Conservation (phyloP, 257 asterid genomes). For the Solanum sitiens region DNA sequence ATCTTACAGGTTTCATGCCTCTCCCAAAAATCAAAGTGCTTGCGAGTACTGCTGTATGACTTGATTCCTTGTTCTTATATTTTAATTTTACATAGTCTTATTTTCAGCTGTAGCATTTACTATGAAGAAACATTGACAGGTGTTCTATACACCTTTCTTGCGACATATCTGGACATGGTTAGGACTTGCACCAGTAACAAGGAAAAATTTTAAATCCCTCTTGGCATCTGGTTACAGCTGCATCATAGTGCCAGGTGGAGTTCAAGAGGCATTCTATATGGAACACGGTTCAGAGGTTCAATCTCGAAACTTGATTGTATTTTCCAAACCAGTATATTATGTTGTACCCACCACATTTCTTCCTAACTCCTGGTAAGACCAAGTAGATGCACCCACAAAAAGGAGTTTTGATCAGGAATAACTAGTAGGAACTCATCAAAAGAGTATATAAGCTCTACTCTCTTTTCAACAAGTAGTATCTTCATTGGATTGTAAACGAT, state of each 20-base stretch:
- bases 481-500: neutral
- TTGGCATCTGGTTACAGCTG: conserved; percentile 80
- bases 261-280: conserved; percentile 74
- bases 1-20: conserved; percentile 80
- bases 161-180: conserved; percentile 97
- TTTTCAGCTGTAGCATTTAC: neutral
- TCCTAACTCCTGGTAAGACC: neutral
- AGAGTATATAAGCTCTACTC: neutral
- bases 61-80: neutral
- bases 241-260: conserved; percentile 90
- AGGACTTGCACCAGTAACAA: conserved; percentile 77
- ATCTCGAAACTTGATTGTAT: neutral
- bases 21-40: conserved; percentile 73
- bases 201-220: conserved; percentile 54
- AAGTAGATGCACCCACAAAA: neutral
- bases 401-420: neutral
- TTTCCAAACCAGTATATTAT: neutral
- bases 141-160: conserved; percentile 83
- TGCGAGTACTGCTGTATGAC: conserved; percentile 87
- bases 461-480: neutral
- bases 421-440: neutral
- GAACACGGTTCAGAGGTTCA: conserved; percentile 84
- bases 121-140: conserved; percentile 35
- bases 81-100: neutral
- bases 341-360: neutral